phyloP scores from a whole-genome alignment of 805 yeast genomes.

The Barnettozyma sp. region DNA sequence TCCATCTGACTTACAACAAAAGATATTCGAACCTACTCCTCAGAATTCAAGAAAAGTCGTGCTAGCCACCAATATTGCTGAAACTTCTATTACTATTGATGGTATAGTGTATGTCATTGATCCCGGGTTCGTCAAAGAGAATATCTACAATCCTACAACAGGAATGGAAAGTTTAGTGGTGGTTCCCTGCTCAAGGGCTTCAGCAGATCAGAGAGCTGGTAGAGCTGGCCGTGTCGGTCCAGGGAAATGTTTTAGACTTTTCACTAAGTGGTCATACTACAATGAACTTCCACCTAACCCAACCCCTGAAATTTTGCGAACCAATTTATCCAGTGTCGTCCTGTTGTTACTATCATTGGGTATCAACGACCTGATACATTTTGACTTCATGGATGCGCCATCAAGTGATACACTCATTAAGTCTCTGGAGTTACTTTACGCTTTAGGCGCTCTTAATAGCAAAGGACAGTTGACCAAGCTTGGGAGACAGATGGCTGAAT shows the following conservation, averaged over 20 bases:
- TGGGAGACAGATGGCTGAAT: constrained; percentile 84
- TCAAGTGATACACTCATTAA: constrained; percentile 62
- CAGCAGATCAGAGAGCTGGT: constrained; percentile 95
- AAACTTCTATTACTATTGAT: constrained; percentile 91
- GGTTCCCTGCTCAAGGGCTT: constrained; percentile 87
- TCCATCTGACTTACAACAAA: constrained; percentile 76
- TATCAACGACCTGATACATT: constrained; percentile 68
- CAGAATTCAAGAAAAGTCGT: constrained; percentile 74
- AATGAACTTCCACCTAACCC: constrained; percentile 75
- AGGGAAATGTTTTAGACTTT: constrained; percentile 87
- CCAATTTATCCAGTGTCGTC: constrained; percentile 71
- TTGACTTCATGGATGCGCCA: constrained; percentile 92
- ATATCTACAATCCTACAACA: constrained; percentile 76
- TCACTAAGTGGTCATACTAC: constrained; percentile 74
- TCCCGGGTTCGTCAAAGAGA: constrained; percentile 91
- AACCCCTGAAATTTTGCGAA: constrained; percentile 87
- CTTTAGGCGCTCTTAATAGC: constrained; percentile 79
- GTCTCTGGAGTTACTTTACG: constrained; percentile 75
- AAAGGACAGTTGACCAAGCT: constrained; percentile 68
- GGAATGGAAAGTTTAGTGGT: constrained; percentile 87
- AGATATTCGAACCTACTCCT: constrained; percentile 86
- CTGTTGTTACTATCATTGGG: constrained; percentile 77
- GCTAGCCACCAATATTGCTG: constrained; percentile 94
- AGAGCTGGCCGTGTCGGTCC: constrained; percentile 98
- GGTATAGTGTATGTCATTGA: constrained; percentile 94